Percentiles rank a stretch among this genome's conserved stretches.
Conservation (phyloP, 495 filamentous ascomycete genomes). For the Staphylotrichum longicolle region DNA sequence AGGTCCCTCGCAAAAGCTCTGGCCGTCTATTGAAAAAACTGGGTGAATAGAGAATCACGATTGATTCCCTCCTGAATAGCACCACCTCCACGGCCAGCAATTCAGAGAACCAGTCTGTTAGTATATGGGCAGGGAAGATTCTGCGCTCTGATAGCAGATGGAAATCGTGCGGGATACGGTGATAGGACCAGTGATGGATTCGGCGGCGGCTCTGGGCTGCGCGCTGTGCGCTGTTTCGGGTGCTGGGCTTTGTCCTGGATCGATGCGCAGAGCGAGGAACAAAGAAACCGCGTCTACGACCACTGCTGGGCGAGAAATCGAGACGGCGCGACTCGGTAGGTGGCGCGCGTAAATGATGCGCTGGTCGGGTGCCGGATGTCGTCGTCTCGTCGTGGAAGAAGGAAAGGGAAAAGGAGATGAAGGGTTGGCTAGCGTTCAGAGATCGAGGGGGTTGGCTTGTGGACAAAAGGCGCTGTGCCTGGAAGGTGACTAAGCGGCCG, state of each 20-base stretch:
- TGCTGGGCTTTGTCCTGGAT: slow-evolving; percentile 6
- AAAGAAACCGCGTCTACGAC: background rate
- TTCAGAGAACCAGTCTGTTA: slow-evolving; percentile 27
- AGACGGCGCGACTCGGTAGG: too few relatives aligned
- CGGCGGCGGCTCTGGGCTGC: background rate
- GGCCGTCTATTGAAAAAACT: slow-evolving; percentile 30
- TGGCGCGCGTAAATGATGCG: too few relatives aligned
- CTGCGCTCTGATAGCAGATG: background rate
- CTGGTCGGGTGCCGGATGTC: background rate
- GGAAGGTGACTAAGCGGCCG: slow-evolving; percentile 6
- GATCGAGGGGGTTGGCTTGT: background rate
- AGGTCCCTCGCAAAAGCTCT: slow-evolving; percentile 30
- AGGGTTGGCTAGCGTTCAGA: background rate
- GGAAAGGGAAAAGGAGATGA: background rate
- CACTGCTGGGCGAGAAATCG: too few relatives aligned
- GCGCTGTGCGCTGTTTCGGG: background rate
- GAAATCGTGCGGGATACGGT: background rate
- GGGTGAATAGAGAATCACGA: slow-evolving; percentile 27
- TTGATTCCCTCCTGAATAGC: slow-evolving; percentile 30
- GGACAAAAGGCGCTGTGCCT: background rate
- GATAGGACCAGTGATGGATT: slow-evolving; percentile 9
- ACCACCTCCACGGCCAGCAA: slow-evolving; percentile 32
- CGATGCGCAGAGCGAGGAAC: background rate
- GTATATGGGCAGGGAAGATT: slow-evolving; percentile 11
- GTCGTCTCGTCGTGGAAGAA: background rate